Conservation (phyloP, 2,329 filamentous ascomycete genomes). For the Talaromyces verruculosus region DNA sequence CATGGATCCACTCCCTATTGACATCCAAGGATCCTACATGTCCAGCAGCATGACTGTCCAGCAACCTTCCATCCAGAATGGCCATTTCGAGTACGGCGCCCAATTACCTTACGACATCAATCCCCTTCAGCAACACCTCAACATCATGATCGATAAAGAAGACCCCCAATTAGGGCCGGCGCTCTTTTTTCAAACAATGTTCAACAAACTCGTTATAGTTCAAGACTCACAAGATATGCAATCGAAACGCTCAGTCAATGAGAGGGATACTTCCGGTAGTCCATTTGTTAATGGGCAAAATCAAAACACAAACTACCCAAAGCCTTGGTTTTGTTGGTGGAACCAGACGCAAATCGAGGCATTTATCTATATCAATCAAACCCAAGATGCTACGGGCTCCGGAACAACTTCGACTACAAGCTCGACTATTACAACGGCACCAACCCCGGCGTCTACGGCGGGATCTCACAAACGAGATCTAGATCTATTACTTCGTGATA, state of each 20-base stretch:
- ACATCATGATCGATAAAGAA: slow-evolving; percentile 59
- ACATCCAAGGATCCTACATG: slow-evolving; percentile 29
- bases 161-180: slow-evolving; percentile 60
- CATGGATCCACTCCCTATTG: slow-evolving; percentile 36
- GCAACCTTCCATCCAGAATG: slow-evolving; percentile 38
- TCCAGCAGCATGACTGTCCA: slow-evolving; percentile 40
- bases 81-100: slow-evolving; percentile 58
- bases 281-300: neutral
- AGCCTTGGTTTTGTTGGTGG: slow-evolving; percentile 70
- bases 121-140: slow-evolving; percentile 47
- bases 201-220: slow-evolving; percentile 64
- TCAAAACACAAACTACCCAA: slow-evolving; percentile 47
- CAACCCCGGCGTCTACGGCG: slow-evolving; percentile 27
- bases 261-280: slow-evolving; percentile 10
- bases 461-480: slow-evolving; percentile 18
- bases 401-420: slow-evolving; percentile 7
- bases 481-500: neutral
- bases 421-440: slow-evolving; percentile 17
- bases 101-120: slow-evolving; percentile 55
- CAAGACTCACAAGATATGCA: slow-evolving; percentile 33
- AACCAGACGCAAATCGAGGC: slow-evolving; percentile 66
- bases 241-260: slow-evolving; percentile 32
- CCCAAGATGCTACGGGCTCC: slow-evolving; percentile 36
- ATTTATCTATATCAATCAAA: slow-evolving; percentile 63
- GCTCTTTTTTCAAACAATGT: slow-evolving; percentile 61